Conservation (phyloP, 2,329 filamentous ascomycete species). For the Annulohypoxylon truncatum region DNA sequence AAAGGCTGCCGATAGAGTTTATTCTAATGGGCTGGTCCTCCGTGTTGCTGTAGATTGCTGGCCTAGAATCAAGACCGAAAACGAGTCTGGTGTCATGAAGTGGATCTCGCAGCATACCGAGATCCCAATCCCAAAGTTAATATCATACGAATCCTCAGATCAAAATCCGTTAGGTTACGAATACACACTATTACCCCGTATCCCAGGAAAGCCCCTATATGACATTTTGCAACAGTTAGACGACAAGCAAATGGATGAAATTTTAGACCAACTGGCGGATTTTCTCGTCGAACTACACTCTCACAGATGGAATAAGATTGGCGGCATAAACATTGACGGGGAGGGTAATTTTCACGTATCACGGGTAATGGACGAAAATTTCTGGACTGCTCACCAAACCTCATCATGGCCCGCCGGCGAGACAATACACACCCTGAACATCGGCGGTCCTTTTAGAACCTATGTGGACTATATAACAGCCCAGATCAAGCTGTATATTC, state of each 20-base stretch:
- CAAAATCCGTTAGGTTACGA: conserved; percentile 6
- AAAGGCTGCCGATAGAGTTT: background rate
- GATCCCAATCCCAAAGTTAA: conserved; percentile 51
- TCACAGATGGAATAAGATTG: conserved; percentile 44
- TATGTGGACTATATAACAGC: conserved; percentile 47
- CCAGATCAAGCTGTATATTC: conserved; percentile 46
- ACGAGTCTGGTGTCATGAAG: conserved; percentile 52
- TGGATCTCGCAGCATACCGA: conserved; percentile 50
- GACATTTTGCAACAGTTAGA: conserved; percentile 42
- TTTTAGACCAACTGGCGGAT: conserved; percentile 49
- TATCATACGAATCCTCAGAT: conserved; percentile 43
- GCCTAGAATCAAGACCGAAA: background rate
- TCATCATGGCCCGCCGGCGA: conserved; percentile 42
- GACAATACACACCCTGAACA: conserved; percentile 42
- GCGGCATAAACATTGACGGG: conserved; percentile 44
- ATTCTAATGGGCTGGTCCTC: background rate
- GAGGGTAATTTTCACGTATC: conserved; percentile 36
- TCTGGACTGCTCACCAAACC: conserved; percentile 52
- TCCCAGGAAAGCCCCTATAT: background rate
- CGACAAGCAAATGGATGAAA: background rate
- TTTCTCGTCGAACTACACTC: conserved; percentile 49
- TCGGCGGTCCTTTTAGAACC: conserved; percentile 42
- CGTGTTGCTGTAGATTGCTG: background rate
- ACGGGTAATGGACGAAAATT: conserved; percentile 52
- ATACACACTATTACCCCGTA: background rate